Conservation (phyloP, 441 rosid genomes). For the Dalechampia spathulata region DNA sequence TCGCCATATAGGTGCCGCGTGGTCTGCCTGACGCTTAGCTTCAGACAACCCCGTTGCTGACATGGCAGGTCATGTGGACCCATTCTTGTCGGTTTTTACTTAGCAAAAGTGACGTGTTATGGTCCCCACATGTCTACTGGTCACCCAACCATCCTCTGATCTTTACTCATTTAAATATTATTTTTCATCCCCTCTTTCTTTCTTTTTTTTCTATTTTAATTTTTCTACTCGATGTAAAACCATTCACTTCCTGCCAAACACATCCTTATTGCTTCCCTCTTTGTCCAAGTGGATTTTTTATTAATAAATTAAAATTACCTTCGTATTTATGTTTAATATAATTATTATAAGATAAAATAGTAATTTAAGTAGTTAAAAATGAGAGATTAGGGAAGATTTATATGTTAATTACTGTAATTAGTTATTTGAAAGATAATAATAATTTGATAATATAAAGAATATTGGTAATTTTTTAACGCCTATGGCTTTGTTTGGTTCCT, state of each 20-base stretch:
- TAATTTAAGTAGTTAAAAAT: too few species aligned
- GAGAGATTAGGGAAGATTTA: too few species aligned
- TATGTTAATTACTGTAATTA: too few species aligned
- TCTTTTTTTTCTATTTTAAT: neutral
- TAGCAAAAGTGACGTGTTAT: slow-evolving; percentile 25
- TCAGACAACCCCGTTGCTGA: slow-evolving; percentile 31
- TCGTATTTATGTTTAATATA: too few species aligned
- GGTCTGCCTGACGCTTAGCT: slow-evolving; percentile 23
- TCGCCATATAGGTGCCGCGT: slow-evolving; percentile 31
- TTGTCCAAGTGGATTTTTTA: slow-evolving; percentile 1
- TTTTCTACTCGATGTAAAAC: neutral
- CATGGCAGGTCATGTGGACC: slow-evolving; percentile 46
- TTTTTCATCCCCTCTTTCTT: neutral
- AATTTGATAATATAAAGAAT: too few species aligned
- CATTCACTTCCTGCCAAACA: neutral
- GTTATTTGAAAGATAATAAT: too few species aligned
- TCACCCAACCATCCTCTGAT: slow-evolving; percentile 4
- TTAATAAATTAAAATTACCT: too few species aligned
- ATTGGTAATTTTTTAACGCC: too few species aligned
- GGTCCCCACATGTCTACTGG: slow-evolving; percentile 36
- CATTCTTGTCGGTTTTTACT: slow-evolving; percentile 24
- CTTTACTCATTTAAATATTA: neutral
- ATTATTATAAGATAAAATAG: too few species aligned
- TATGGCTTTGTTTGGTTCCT: too few species aligned
- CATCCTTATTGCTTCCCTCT: neutral